phyloP scores from a whole-genome alignment of 345 rosid species.

The Eucalyptus dawsonii region DNA sequence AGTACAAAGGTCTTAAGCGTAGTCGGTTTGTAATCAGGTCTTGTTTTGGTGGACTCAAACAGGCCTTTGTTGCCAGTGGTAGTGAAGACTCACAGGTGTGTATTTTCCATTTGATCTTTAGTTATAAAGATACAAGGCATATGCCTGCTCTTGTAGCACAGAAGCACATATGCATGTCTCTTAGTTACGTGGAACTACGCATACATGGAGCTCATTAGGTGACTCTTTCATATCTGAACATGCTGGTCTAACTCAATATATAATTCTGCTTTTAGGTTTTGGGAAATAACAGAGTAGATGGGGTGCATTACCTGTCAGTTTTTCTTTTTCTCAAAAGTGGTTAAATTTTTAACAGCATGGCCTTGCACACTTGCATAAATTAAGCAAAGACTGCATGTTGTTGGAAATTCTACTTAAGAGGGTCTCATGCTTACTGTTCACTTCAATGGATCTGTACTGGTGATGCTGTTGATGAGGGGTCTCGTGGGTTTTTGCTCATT shows the following conservation, averaged over 20 bases:
- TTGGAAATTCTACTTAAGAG: not conserved
- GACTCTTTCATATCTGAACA: not conserved
- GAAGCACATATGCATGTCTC: not conserved
- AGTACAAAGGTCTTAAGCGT: conserved; percentile 50
- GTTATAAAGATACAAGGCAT: not conserved
- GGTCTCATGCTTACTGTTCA: not conserved
- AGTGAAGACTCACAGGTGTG: conserved; percentile 70
- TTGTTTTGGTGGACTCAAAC: conserved; percentile 59
- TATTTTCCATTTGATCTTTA: not conserved
- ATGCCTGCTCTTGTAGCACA: not conserved
- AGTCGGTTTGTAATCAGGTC: conserved; percentile 51
- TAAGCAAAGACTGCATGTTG: not conserved
- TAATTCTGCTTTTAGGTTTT: not conserved
- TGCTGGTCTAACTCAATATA: not conserved
- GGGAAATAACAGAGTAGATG: not conserved
- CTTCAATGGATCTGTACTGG: not conserved
- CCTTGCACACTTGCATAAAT: not conserved
- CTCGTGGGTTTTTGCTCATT: not conserved
- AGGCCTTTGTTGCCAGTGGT: conserved; percentile 64
- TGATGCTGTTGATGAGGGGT: not conserved
- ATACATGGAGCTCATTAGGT: not conserved
- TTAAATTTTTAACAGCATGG: not conserved
- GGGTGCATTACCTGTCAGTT: not conserved
- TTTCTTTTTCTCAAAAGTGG: not conserved
- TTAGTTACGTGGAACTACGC: not conserved